Base-by-base conservation (phyloP, 164 flowering plant genomes). In the Taxillus chinensis region DNA sequence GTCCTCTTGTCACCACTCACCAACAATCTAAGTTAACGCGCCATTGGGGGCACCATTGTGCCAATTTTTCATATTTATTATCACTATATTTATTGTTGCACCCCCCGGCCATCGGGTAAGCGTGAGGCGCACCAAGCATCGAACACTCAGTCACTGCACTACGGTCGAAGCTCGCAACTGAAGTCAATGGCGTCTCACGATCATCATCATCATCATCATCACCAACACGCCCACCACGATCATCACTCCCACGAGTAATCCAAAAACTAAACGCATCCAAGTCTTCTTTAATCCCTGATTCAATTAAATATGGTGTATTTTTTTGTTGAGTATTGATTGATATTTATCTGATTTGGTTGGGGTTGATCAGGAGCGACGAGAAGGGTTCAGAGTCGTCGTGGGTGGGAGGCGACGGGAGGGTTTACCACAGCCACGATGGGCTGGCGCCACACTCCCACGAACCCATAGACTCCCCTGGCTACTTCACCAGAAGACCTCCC, bases 361-460 rank as follows among this genome's bases (percentile, higher is more conserved):
- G 14, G 56, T 60, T 60, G 75, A 13, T 45, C 64, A 39, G 39
- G 45, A 41, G 41, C 10, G 61, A 16, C 12, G 13, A 48, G 10
- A 14, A 14, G 51, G 51, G 4, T 48, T 48, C 51, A 48, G 12
- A 4, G 3, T 11, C 51, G 9, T 76, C 90, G 41, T 86, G 87
- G 86, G 87, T 88, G 2, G 97, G 95, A 0, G 57, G 80, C 4
- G 96, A 90, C 76, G 97, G 99, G 71, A 88, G 59, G 75, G 73
- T 78, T 59, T 90, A 87, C 73, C 97, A 93, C 64, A 86, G 92
- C 78, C 98, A 93, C 67, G 98, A 93, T 74, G 97, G 98, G 14
- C 79, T 90, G 59, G 97, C 97, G 3, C 96, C 98, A 6, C 98
- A 93, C 61, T 84, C 92, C 2, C 99, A 93, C 63, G 97, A 93